These are phyloP conservation scores for Uncinocarpus reesii DNA, from an alignment of 2,329 filamentous ascomycete species.

Conservation along the genomic window DNA sequence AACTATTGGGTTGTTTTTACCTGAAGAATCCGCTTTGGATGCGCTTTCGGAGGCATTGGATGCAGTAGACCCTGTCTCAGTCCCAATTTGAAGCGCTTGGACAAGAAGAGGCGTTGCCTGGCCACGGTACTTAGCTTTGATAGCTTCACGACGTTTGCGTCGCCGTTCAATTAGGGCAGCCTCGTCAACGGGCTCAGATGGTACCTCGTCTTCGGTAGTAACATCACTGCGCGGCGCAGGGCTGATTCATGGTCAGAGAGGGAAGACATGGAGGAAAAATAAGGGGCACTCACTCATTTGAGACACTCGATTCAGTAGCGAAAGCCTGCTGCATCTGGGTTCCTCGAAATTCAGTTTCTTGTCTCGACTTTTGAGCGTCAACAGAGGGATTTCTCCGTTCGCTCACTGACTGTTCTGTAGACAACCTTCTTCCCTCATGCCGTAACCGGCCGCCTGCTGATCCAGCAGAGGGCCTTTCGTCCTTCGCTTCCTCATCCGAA, in stretches of 20 bases:
- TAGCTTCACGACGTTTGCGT: slow-evolving; percentile 71
- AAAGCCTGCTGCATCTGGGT: slow-evolving; percentile 45
- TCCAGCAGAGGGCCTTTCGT: slow-evolving; percentile 15
- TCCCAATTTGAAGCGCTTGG: slow-evolving; percentile 58
- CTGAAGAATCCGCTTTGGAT: slow-evolving; percentile 28
- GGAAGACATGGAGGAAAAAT: slow-evolving; percentile 14
- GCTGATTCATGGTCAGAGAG: slow-evolving; percentile 9
- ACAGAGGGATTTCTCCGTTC: slow-evolving; percentile 52
- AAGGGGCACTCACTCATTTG: slow-evolving; percentile 35
- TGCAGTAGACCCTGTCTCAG: slow-evolving; percentile 48
- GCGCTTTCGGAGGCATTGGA: slow-evolving; percentile 37
- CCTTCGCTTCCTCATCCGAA: slow-evolving; percentile 29
- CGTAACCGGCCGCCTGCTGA: slow-evolving; percentile 5
- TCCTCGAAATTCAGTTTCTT: slow-evolving; percentile 59
- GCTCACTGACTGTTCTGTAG: slow-evolving; percentile 52
- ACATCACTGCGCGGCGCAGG: slow-evolving; percentile 17
- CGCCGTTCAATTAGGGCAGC: slow-evolving; percentile 75
- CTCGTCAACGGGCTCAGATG: slow-evolving; percentile 60
- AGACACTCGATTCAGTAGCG: slow-evolving; percentile 25
- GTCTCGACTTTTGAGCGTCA: slow-evolving; percentile 49
- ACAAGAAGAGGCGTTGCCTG: slow-evolving; percentile 64
- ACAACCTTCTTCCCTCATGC: slow-evolving; percentile 40
- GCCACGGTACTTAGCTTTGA: slow-evolving; percentile 67
- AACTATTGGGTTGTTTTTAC: slow-evolving; percentile 26
- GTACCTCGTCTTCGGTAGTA: slow-evolving; percentile 28